These are phyloP conservation scores for Hanseniaspora sp. DNA, from an alignment of 1,139 yeast genomes.

Conservation along the genomic window DNA sequence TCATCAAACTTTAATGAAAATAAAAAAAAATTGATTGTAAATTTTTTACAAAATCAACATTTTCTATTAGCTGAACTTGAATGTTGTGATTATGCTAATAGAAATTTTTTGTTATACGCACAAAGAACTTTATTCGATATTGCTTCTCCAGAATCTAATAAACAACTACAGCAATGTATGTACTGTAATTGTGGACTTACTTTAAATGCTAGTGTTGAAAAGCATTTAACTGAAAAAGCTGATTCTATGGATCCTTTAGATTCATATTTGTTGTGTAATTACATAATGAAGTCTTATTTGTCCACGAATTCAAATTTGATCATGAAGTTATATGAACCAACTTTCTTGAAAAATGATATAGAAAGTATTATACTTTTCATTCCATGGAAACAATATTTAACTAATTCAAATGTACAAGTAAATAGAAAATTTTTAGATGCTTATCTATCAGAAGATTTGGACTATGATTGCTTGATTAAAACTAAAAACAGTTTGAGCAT, in stretches of 20 bases:
- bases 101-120: constrained; percentile 53
- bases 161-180: constrained; percentile 1
- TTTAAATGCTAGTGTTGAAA: neutral
- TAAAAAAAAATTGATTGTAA: neutral
- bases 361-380: constrained; percentile 6
- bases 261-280: constrained; percentile 2
- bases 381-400: constrained; percentile 6
- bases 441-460: constrained; percentile 5
- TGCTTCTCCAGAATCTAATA: neutral
- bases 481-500: neutral
- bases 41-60: constrained; percentile 5
- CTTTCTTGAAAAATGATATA: constrained; percentile 5
- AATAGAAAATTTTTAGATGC: constrained; percentile 4
- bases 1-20: neutral
- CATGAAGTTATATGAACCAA: neutral
- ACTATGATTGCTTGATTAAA: neutral
- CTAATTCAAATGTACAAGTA: constrained; percentile 6
- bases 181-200: constrained; percentile 11
- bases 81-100: constrained; percentile 2
- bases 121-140: constrained; percentile 30
- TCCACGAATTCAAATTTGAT: neutral
- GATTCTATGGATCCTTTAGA: neutral
- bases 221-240: neutral
- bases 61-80: neutral
- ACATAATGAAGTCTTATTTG: constrained; percentile 5